Base-by-base conservation (phyloP, 176 grass and related monocot species). In the Carex cristatella region DNA sequence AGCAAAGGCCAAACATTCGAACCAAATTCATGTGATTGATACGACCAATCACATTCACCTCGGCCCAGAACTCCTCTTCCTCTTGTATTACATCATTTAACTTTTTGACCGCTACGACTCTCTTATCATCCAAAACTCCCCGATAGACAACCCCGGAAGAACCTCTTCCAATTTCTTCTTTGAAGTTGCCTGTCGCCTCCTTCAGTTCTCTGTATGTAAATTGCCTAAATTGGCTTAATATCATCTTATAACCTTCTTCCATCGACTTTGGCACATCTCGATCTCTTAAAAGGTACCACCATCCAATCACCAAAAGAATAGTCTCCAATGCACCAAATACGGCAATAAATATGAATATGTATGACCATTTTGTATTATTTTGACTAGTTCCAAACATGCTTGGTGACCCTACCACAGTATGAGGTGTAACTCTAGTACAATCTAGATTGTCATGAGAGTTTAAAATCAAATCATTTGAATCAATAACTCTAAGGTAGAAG, bases 131-230 rank as follows among this genome's bases (percentile, higher is more conserved):
- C 19, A 94, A 78, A 27, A 89, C 81, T 62, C 90, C 93, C 81
- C 87, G 86, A 33, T 92, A 94, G 82, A 92, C 90, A 84, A 86
- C 87, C 56, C 90, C 90, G 1, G 91, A 92, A 28, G 78, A 66
- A 14, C 94, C 91, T 82, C 82, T 91, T 81, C 94, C 94, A 65
- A 97, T 89, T 84, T 91, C 91, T 82, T 97, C 89, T 79, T 93
- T 97, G 81, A 92, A 92, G 37, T 88, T 90, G 9, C 86, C 90
- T 76, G 88, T 92, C 10, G 61, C 90, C 84, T 90, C 86, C 82
- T 70, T 80, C 81, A 94, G 61, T 55, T 92, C 88, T 77, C 44
- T 11, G 48, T 94, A 89, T 0, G 68, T 97, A 87, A 92, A 97
- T 70, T 66, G 88, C 81, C 88, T 85, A 84, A 94, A 94, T 62